These are phyloP conservation scores for Gnetum montanum DNA, from an alignment of 75 land plant genomes.

Conservation along the genomic window DNA sequence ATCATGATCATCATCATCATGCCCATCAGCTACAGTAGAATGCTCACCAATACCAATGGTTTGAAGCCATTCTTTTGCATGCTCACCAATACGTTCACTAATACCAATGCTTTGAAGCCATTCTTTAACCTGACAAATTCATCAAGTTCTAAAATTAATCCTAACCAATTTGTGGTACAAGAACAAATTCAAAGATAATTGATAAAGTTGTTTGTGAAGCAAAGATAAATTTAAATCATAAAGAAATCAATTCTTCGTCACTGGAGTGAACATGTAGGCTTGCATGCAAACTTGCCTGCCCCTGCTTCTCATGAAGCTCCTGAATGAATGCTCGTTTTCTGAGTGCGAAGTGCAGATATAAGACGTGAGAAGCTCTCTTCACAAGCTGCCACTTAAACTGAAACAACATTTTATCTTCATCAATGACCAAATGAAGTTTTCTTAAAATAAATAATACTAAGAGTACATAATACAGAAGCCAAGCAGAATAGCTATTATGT, in stretches of 20 bases:
- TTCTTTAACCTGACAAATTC: constrained; percentile 69
- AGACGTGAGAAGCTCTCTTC: constrained; percentile 88
- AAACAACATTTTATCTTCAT: constrained; percentile 1
- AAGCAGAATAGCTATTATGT: too few species aligned
- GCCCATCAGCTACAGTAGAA: constrained; percentile 22
- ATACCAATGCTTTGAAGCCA: constrained; percentile 93
- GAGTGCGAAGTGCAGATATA: constrained; percentile 70
- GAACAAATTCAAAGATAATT: neutral
- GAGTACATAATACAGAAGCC: too few species aligned
- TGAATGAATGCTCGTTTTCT: constrained; percentile 75
- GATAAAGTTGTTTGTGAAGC: neutral
- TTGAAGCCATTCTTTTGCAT: constrained; percentile 97
- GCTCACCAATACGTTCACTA: constrained; percentile 55
- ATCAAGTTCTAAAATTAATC: neutral
- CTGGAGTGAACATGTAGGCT: too few species aligned
- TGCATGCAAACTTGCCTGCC: constrained; percentile 67
- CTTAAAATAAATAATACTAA: too few species aligned
- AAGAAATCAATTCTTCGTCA: neutral
- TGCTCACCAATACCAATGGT: constrained; percentile 79
- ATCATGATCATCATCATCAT: constrained; percentile 69
- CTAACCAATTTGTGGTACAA: neutral
- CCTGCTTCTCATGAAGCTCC: constrained; percentile 93
- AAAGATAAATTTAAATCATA: neutral
- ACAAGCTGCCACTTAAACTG: constrained; percentile 81
- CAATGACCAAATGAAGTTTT: too few species aligned